These are phyloP conservation scores for Rhodamnia argentea DNA, from an alignment of 345 rosid genomes.

Conservation along the genomic window DNA sequence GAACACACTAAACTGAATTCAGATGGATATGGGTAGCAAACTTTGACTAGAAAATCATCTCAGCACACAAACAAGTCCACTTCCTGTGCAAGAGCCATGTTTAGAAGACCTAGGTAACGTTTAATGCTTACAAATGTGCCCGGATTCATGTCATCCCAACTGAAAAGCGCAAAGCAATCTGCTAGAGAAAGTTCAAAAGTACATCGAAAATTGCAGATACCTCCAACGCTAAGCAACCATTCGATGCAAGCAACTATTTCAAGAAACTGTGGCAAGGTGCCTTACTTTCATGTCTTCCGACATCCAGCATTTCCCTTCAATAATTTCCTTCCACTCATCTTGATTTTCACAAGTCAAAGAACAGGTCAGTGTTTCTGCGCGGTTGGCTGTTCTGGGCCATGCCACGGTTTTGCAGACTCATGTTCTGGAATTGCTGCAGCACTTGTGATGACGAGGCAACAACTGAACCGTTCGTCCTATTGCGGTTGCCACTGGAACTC, in stretches of 20 bases:
- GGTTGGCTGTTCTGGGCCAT: not conserved
- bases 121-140: not conserved
- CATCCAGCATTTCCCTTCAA: not conserved
- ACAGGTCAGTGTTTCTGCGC: not conserved
- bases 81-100: not conserved
- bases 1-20: not conserved
- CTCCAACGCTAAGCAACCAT: not conserved
- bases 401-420: not conserved
- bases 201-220: not conserved
- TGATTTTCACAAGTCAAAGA: not conserved
- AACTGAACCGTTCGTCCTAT: not conserved
- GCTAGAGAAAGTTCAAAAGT: not conserved
- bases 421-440: not conserved
- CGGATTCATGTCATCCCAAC: not conserved
- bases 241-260: not conserved
- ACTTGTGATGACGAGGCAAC: not conserved
- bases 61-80: not conserved
- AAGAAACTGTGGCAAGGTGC: not conserved
- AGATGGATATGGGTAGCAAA: not conserved
- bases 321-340: not conserved
- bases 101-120: not conserved
- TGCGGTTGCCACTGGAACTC: not conserved
- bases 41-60: not conserved
- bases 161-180: not conserved
- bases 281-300: not conserved